Conservation (phyloP, 2,329 filamentous ascomycete genomes). For the Epichloe uncinata region DNA sequence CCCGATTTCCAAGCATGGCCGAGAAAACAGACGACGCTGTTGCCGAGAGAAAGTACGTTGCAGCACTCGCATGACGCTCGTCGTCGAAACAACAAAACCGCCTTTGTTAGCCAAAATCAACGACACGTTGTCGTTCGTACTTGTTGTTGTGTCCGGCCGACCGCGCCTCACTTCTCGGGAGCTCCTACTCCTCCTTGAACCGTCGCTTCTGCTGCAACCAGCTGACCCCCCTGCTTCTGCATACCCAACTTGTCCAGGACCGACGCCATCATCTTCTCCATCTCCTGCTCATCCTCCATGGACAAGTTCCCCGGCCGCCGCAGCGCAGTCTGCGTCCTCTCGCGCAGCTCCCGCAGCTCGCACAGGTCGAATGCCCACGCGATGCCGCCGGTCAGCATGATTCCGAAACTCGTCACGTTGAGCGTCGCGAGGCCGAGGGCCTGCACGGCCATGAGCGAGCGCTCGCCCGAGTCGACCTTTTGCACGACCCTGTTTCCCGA, state of each 20-base stretch:
- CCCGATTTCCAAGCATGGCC: no score
- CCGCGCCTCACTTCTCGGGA: neutral
- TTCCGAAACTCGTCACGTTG: slow-evolving; percentile 63
- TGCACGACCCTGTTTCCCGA: slow-evolving; percentile 35
- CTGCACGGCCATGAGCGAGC: slow-evolving; percentile 57
- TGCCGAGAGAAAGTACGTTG: no score
- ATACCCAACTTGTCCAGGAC: slow-evolving; percentile 39
- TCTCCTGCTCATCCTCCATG: slow-evolving; percentile 42
- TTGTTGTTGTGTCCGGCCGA: neutral
- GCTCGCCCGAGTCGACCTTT: slow-evolving; percentile 17
- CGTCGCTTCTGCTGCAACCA: neutral
- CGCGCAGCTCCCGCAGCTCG: slow-evolving; percentile 49
- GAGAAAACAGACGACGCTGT: no score
- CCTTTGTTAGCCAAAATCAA: no score
- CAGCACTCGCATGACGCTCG: no score
- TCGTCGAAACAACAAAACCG: no score
- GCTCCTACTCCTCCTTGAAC: neutral
- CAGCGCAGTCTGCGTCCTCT: slow-evolving; percentile 30
- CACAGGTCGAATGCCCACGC: slow-evolving; percentile 70
- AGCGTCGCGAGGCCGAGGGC: slow-evolving; percentile 78
- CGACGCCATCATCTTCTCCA: slow-evolving; percentile 48
- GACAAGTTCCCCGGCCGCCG: slow-evolving; percentile 21
- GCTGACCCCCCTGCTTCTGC: slow-evolving; percentile 6
- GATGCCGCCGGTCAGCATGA: slow-evolving; percentile 61
- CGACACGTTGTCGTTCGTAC: no score